These are phyloP conservation scores for Vitis labrusca DNA, from an alignment of 164 flowering plant genomes.

Conservation along the genomic window DNA sequence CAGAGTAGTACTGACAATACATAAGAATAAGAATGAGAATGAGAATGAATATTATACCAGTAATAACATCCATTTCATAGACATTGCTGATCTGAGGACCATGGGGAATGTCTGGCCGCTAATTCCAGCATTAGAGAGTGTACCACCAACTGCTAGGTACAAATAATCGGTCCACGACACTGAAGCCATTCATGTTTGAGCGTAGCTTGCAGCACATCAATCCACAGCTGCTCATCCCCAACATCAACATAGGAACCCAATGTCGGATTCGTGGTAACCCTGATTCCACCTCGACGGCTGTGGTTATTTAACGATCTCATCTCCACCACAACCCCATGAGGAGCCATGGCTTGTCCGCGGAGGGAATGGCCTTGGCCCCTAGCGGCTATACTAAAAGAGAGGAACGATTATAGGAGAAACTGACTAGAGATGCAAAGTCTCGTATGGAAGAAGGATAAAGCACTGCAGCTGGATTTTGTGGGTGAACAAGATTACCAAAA, in stretches of 20 bases:
- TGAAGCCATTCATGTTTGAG: slow-evolving; percentile 69
- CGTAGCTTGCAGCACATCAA: slow-evolving; percentile 58
- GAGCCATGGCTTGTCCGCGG: slow-evolving; percentile 76
- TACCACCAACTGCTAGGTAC: slow-evolving; percentile 85
- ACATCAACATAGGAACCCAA: slow-evolving; percentile 53
- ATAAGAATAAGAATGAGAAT: no score
- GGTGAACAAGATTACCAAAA: slow-evolving; percentile 47
- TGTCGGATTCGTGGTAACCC: slow-evolving; percentile 22
- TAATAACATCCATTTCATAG: slow-evolving; percentile 73
- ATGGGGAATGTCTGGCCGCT: slow-evolving; percentile 71
- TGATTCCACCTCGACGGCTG: slow-evolving; percentile 22
- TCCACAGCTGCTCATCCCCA: slow-evolving; percentile 79
- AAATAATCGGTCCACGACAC: slow-evolving; percentile 89
- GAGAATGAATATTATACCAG: slow-evolving; percentile 34
- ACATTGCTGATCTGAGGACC: slow-evolving; percentile 95
- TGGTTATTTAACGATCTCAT: slow-evolving; percentile 46
- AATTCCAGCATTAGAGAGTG: slow-evolving; percentile 86
- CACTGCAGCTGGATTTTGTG: slow-evolving; percentile 49
- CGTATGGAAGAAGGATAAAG: slow-evolving; percentile 50
- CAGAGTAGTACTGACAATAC: no score
- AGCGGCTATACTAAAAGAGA: slow-evolving; percentile 53
- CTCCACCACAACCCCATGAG: slow-evolving; percentile 73
- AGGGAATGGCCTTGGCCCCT: slow-evolving; percentile 76
- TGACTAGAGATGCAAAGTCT: slow-evolving; percentile 51
- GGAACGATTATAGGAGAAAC: slow-evolving; percentile 27